A percentile compares a stretch with the other conserved stretches of the same genome.
Evolutionary conservation across 352 stramenopile genomes (phyloP).

Genomic region (Halophytophthora batemanensis): DNA sequence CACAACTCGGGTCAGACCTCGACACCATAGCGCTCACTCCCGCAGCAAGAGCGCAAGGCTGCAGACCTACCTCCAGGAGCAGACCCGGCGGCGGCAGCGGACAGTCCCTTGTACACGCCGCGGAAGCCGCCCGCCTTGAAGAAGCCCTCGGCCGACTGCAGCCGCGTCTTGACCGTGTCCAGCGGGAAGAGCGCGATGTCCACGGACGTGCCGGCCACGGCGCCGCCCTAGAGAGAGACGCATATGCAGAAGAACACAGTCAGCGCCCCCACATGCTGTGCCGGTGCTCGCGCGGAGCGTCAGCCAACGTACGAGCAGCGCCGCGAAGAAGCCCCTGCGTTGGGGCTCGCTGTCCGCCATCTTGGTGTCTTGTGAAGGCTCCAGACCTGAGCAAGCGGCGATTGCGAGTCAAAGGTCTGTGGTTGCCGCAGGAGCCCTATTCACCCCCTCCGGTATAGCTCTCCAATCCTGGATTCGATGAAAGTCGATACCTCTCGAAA

Average conservation of each 20-base stretch:
- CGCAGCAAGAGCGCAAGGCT: background rate
- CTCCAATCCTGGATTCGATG: background rate
- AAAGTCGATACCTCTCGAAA: no score
- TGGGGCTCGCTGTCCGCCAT: slow-evolving; percentile 30
- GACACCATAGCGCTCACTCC: background rate
- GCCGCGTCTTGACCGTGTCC: slow-evolving; percentile 98
- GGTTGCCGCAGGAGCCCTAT: background rate
- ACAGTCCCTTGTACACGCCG: slow-evolving; percentile 90
- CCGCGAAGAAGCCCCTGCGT: slow-evolving; percentile 60
- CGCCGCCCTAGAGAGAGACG: slow-evolving; percentile 67
- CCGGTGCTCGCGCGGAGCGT: background rate
- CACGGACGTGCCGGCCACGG: slow-evolving; percentile 95
- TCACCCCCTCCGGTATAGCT: background rate
- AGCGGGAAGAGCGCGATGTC: slow-evolving; percentile 98
- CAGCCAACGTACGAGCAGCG: slow-evolving; percentile 43
- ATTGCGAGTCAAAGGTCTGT: slow-evolving; percentile 3
- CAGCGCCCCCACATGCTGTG: background rate
- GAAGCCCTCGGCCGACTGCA: slow-evolving; percentile 97
- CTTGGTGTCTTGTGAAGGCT: slow-evolving; percentile 2
- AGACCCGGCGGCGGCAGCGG: slow-evolving; percentile 88
- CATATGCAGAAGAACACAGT: background rate
- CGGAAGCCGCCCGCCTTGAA: slow-evolving; percentile 96
- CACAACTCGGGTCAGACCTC: background rate
- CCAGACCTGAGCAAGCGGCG: slow-evolving; percentile 8
- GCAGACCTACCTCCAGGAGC: slow-evolving; percentile 76